Evolutionary conservation across 345 rosid species (phyloP).

Genomic region (Camelina hispida): DNA sequence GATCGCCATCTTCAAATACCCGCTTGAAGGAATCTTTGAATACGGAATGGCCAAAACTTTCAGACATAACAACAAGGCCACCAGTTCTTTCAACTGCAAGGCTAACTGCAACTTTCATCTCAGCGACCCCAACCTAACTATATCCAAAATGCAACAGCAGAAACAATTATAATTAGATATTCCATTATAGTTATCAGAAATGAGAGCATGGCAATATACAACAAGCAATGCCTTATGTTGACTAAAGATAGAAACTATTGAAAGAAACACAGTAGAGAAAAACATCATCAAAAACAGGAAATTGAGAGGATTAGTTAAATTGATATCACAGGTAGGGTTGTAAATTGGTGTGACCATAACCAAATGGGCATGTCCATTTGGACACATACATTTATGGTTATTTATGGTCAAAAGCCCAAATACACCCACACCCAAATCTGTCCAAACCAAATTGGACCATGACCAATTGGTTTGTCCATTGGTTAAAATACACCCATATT

Average conservation of each 20-base stretch:
- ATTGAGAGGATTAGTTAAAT: not conserved
- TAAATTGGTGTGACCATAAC: no score
- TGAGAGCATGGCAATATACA: not conserved
- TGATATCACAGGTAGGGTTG: no score
- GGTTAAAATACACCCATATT: no score
- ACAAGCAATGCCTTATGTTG: slow-evolving; percentile 15
- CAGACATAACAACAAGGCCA: slow-evolving; percentile 80
- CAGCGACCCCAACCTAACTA: slow-evolving; percentile 76
- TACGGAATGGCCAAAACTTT: slow-evolving; percentile 83
- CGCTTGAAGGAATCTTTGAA: slow-evolving; percentile 71
- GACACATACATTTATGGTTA: no score
- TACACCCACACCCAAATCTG: no score
- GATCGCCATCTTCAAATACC: slow-evolving; percentile 77
- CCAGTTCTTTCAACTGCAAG: slow-evolving; percentile 83
- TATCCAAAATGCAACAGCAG: slow-evolving; percentile 13
- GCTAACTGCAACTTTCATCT: slow-evolving; percentile 77
- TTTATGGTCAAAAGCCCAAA: no score
- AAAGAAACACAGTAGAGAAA: not conserved
- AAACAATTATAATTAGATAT: not conserved
- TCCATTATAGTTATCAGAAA: not conserved
- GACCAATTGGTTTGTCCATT: no score
- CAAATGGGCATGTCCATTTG: no score
- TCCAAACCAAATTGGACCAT: no score
- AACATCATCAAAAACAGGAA: not conserved
- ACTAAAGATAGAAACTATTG: not conserved